Conservation (phyloP, 1,284 basidiomycete species). For the Pyrrhoderma lamaoense region DNA sequence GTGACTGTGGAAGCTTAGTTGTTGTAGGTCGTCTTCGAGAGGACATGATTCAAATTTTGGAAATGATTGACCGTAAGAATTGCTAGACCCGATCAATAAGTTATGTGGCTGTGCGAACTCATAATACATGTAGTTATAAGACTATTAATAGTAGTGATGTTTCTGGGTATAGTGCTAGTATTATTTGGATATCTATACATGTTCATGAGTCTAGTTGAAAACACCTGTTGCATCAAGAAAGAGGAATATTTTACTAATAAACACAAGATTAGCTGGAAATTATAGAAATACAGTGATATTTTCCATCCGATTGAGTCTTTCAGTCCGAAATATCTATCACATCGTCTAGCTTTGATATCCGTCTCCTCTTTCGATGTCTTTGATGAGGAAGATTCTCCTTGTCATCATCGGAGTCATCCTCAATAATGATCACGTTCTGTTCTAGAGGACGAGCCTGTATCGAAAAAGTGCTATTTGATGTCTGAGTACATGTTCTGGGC, state of each 20-base stretch:
- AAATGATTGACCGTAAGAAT: background rate
- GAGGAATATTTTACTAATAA: no score
- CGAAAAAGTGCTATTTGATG: no score
- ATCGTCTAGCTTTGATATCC: slow-evolving; percentile 28
- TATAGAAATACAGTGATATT: no score
- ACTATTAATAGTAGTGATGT: no score
- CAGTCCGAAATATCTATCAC: slow-evolving; percentile 48
- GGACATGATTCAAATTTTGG: background rate
- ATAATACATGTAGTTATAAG: no score
- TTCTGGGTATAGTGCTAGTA: no score
- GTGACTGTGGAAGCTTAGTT: slow-evolving; percentile 9
- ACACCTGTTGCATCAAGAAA: no score
- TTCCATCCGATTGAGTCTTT: no score
- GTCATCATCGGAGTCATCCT: slow-evolving; percentile 44
- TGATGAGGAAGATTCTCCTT: slow-evolving; percentile 54
- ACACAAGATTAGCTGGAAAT: no score
- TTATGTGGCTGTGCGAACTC: no score
- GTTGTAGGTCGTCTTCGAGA: background rate
- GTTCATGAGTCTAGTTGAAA: no score
- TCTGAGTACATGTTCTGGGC: background rate
- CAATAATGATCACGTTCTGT: slow-evolving; percentile 36
- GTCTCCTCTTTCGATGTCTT: slow-evolving; percentile 45
- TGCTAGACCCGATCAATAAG: background rate
- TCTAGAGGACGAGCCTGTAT: slow-evolving; percentile 18
- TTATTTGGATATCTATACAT: no score